These are phyloP conservation scores for Helianthus annuus DNA, from an alignment of 129 eudicot species.

Conservation along the genomic window DNA sequence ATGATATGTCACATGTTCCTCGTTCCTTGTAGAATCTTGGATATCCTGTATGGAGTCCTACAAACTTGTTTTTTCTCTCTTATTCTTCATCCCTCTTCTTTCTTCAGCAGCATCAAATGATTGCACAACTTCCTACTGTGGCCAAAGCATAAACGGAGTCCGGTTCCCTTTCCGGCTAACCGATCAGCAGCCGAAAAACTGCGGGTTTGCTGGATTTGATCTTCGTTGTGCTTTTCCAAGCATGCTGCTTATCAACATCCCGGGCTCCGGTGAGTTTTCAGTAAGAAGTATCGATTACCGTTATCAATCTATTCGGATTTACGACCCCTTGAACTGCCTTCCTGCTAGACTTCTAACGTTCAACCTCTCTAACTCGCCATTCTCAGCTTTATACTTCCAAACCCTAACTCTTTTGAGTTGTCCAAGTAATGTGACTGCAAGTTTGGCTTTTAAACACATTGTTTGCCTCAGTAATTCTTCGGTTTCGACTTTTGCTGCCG, in stretches of 20 bases:
- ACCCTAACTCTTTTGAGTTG: slow-evolving; percentile 56
- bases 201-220: slow-evolving; percentile 49
- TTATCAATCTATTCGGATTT: slow-evolving; percentile 40
- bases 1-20: too few relatives aligned
- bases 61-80: not conserved
- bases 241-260: slow-evolving; percentile 32
- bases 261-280: slow-evolving; percentile 45
- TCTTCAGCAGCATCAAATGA: slow-evolving; percentile 24
- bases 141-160: slow-evolving; percentile 20
- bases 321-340: slow-evolving; percentile 52
- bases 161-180: slow-evolving; percentile 51
- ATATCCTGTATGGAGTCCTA: slow-evolving; percentile 14
- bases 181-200: slow-evolving; percentile 32
- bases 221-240: slow-evolving; percentile 38
- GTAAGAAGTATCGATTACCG: slow-evolving; percentile 55
- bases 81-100: slow-evolving; percentile 24
- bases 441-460: slow-evolving; percentile 29
- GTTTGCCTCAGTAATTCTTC: slow-evolving; percentile 68
- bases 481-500: slow-evolving; percentile 40
- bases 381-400: slow-evolving; percentile 23
- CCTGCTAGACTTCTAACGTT: slow-evolving; percentile 40
- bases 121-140: slow-evolving; percentile 43
- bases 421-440: slow-evolving; percentile 23
- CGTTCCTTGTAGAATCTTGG: too few relatives aligned
- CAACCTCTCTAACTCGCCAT: slow-evolving; percentile 47